Evolutionary conservation across 2,329 filamentous ascomycete genomes (phyloP).

Genomic region (Xylariales sp.): DNA sequence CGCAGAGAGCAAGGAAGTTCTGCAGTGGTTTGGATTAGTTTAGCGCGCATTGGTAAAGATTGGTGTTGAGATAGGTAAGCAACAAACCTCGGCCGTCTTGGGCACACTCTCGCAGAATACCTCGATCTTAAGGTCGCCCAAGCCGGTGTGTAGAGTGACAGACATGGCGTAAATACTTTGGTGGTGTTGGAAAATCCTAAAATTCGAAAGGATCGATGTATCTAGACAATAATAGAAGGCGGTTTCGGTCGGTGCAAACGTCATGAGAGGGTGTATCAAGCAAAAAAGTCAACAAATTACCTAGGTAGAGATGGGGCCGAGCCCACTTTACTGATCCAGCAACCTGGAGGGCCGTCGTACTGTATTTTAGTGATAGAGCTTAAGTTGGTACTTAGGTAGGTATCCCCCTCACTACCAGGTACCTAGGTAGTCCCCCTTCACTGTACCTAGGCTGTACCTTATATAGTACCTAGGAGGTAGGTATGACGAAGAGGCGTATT

Average conservation of each 20-base stretch:
- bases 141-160: slow-evolving; percentile 83
- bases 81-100: slow-evolving; percentile 82
- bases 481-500: too few relatives aligned
- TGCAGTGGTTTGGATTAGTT: slow-evolving; percentile 51
- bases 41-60: slow-evolving; percentile 6
- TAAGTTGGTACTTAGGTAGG: too few relatives aligned
- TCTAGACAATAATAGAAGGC: neutral
- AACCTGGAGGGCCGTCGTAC: slow-evolving; percentile 2
- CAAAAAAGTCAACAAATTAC: slow-evolving; percentile 10
- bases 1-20: slow-evolving; percentile 91
- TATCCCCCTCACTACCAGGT: too few relatives aligned
- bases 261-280: neutral
- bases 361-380: too few relatives aligned
- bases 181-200: neutral
- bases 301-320: neutral
- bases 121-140: slow-evolving; percentile 93
- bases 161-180: slow-evolving; percentile 61
- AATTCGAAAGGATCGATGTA: neutral
- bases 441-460: too few relatives aligned
- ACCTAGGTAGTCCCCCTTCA: too few relatives aligned
- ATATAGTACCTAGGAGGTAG: too few relatives aligned
- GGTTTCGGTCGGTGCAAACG: neutral
- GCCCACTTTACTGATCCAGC: neutral
- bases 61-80: slow-evolving; percentile 1
- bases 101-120: slow-evolving; percentile 96